These are phyloP conservation scores for Paramyrothecium roridum DNA, from an alignment of 2,329 filamentous ascomycete genomes.

Conservation along the genomic window DNA sequence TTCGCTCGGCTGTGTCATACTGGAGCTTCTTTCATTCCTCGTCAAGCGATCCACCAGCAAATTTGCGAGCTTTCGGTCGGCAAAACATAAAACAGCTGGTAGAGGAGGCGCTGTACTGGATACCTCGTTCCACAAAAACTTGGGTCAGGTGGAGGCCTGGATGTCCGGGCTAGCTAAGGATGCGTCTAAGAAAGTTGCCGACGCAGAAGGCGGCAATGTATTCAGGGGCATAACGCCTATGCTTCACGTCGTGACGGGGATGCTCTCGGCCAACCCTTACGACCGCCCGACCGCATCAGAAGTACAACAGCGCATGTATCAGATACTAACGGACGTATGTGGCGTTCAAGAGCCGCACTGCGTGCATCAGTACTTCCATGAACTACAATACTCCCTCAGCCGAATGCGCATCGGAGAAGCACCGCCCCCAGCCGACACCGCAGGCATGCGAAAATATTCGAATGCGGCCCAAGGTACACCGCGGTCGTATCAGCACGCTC, in stretches of 20 bases:
- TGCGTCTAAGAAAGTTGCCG: slow-evolving; percentile 43
- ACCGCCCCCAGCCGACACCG: neutral
- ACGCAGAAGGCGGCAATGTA: slow-evolving; percentile 37
- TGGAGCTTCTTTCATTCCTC: slow-evolving; percentile 68
- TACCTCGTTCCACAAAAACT: slow-evolving; percentile 69
- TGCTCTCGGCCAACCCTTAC: slow-evolving; percentile 49
- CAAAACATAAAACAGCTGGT: slow-evolving; percentile 58
- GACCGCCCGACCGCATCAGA: slow-evolving; percentile 51
- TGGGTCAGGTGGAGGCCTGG: slow-evolving; percentile 67
- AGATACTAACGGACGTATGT: slow-evolving; percentile 47
- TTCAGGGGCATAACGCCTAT: slow-evolving; percentile 51
- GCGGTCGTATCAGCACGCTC: slow-evolving; percentile 21
- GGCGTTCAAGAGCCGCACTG: slow-evolving; percentile 50
- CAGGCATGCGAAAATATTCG: slow-evolving; percentile 1
- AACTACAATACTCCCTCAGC: slow-evolving; percentile 22
- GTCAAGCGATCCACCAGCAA: slow-evolving; percentile 64
- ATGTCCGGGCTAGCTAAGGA: slow-evolving; percentile 59
- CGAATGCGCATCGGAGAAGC: slow-evolving; percentile 14
- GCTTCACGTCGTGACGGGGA: slow-evolving; percentile 49
- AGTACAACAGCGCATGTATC: slow-evolving; percentile 50
- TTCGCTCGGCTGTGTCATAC: slow-evolving; percentile 68
- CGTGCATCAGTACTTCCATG: slow-evolving; percentile 44
- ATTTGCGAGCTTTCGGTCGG: slow-evolving; percentile 64
- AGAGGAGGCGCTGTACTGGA: slow-evolving; percentile 62
- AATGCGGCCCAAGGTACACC: slow-evolving; percentile 27